Conservation (phyloP, 2,329 filamentous ascomycete species). For the Lasiodiplodia citricola region DNA sequence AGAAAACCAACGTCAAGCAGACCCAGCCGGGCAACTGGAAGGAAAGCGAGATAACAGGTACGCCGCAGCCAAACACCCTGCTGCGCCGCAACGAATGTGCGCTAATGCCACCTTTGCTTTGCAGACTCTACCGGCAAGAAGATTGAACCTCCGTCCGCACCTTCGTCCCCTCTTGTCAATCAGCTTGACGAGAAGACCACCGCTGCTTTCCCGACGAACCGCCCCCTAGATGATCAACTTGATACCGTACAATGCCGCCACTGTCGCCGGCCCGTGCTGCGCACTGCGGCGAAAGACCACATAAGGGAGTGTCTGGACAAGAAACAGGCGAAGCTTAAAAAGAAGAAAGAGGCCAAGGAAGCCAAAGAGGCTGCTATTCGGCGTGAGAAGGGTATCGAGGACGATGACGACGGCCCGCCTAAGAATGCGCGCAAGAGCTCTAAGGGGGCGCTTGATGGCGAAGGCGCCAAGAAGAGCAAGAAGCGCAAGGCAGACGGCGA, state of each 20-base stretch:
- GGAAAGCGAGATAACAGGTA: constrained; percentile 69
- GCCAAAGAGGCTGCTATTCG: constrained; percentile 56
- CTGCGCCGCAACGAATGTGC: not conserved
- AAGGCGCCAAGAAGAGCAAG: constrained; percentile 50
- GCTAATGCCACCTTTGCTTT: not conserved
- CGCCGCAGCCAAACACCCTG: constrained; percentile 28
- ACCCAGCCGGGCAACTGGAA: constrained; percentile 74
- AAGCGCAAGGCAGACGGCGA: constrained; percentile 59
- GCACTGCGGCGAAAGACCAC: constrained; percentile 75
- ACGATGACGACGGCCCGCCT: constrained; percentile 46
- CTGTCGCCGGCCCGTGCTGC: constrained; percentile 87
- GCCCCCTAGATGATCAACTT: constrained; percentile 78
- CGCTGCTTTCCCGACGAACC: constrained; percentile 80
- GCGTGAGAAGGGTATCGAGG: constrained; percentile 54
- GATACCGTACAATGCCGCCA: constrained; percentile 87
- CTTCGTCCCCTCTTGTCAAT: constrained; percentile 49
- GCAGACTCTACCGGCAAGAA: constrained; percentile 27
- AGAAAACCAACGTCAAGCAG: constrained; percentile 66
- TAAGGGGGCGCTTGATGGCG: constrained; percentile 46
- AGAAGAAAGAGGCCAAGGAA: constrained; percentile 68
- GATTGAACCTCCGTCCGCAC: constrained; percentile 11
- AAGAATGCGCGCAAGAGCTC: constrained; percentile 47
- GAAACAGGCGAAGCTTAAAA: constrained; percentile 71
- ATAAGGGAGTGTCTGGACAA: constrained; percentile 82
- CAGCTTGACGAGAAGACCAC: constrained; percentile 76